These are phyloP conservation scores for Penicillium sp. DNA, from an alignment of 2,329 filamentous ascomycete genomes.

Conservation along the genomic window DNA sequence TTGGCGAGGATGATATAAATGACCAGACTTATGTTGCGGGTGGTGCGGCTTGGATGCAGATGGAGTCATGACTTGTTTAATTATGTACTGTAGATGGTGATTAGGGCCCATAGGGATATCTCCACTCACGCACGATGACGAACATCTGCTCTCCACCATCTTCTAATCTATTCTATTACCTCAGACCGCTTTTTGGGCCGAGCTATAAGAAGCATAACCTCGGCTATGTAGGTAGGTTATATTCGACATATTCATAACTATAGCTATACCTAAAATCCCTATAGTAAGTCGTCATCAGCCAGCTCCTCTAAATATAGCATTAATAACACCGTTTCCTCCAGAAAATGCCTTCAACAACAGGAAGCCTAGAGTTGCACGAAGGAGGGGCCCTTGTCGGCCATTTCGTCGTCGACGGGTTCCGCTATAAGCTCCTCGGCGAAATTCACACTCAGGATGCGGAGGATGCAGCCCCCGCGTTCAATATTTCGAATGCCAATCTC, in stretches of 20 bases:
- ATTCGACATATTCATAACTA: background rate
- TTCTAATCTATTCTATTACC: background rate
- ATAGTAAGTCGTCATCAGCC: background rate
- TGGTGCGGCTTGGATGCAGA: background rate
- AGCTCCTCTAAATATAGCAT: background rate
- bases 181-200: background rate
- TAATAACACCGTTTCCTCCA: background rate
- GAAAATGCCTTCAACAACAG: background rate
- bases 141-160: background rate
- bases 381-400: background rate
- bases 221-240: background rate
- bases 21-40: background rate
- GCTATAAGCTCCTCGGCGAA: background rate
- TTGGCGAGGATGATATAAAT: background rate
- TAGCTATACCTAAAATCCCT: background rate
- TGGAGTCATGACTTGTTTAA: background rate
- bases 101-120: background rate
- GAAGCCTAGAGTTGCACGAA: background rate
- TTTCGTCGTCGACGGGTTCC: background rate
- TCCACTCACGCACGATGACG: background rate
- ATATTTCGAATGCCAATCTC: background rate
- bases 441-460: background rate
- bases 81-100: too few species aligned
- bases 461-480: too few species aligned
- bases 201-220: background rate